Conservation (phyloP, 768 basidiomycete species). For the Collybiopsis luxurians region DNA sequence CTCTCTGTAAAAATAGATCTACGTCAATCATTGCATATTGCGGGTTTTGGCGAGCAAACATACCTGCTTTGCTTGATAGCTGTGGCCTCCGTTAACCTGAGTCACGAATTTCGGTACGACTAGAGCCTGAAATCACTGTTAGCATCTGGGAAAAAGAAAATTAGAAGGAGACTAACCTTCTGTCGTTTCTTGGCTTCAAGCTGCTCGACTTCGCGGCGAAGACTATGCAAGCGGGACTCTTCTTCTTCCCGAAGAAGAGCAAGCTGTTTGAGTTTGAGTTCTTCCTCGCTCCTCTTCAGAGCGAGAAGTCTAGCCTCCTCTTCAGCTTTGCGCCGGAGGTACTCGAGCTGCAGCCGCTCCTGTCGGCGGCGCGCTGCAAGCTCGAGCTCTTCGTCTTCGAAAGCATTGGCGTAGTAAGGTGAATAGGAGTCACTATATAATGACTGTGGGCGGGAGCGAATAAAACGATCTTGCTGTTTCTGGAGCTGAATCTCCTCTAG, state of each 20-base stretch:
- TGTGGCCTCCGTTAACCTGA: no score
- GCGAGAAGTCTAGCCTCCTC: neutral
- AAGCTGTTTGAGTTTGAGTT: conserved; percentile 1
- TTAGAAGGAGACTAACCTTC: neutral
- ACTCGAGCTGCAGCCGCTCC: neutral
- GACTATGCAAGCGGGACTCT: neutral
- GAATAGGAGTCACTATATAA: neutral
- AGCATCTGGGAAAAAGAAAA: neutral
- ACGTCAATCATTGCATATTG: no score
- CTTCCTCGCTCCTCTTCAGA: conserved; percentile 1
- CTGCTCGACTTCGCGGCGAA: neutral
- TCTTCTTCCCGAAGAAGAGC: conserved; percentile 3
- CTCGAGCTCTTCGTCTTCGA: neutral
- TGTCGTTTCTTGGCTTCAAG: neutral
- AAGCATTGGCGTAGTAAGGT: neutral
- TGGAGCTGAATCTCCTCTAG: conserved; percentile 18
- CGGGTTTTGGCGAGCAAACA: no score
- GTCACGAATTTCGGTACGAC: no score
- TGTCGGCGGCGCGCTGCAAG: neutral
- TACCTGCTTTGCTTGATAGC: no score
- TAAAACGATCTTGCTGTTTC: conserved; percentile 9
- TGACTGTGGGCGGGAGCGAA: neutral
- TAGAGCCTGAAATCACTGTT: no score
- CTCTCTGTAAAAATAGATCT: no score
- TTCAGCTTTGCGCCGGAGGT: neutral